Conservation (phyloP, 2,329 filamentous ascomycete genomes). For the Lecanicillium sp. region DNA sequence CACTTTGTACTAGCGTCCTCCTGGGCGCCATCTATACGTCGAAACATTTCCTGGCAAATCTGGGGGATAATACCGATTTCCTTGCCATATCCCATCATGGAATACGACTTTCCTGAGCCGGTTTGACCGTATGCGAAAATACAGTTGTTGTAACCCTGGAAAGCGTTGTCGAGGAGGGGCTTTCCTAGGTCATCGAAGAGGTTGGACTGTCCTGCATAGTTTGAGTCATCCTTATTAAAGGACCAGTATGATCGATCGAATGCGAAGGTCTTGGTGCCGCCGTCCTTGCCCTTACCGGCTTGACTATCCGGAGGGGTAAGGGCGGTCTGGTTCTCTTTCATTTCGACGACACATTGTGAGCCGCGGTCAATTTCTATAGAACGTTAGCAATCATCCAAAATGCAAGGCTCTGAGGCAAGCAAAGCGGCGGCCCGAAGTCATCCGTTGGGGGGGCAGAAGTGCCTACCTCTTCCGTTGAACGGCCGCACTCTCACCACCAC, state of each 20-base stretch:
- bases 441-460: neutral
- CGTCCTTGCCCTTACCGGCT: constrained; percentile 59
- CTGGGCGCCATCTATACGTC: constrained; percentile 64
- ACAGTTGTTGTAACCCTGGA: constrained; percentile 98
- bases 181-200: constrained; percentile 82
- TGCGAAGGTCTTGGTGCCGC: constrained; percentile 76
- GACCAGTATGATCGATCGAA: constrained; percentile 99
- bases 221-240: constrained; percentile 70
- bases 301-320: constrained; percentile 63
- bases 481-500: constrained; percentile 95
- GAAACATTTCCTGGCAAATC: constrained; percentile 98
- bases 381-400: constrained; percentile 5
- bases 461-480: constrained; percentile 86
- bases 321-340: constrained; percentile 88
- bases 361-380: constrained; percentile 73
- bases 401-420: neutral
- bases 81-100: constrained; percentile 99
- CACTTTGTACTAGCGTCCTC: constrained; percentile 70
- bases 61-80: constrained; percentile 92
- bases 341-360: constrained; percentile 94
- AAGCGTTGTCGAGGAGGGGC: constrained; percentile 93
- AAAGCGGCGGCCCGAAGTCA: constrained; percentile 1
- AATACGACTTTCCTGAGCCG: constrained; percentile 96
- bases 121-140: constrained; percentile 99
- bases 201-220: constrained; percentile 85